Conservation (phyloP, 176 grass and related monocot genomes). For the Stipa capillata region DNA sequence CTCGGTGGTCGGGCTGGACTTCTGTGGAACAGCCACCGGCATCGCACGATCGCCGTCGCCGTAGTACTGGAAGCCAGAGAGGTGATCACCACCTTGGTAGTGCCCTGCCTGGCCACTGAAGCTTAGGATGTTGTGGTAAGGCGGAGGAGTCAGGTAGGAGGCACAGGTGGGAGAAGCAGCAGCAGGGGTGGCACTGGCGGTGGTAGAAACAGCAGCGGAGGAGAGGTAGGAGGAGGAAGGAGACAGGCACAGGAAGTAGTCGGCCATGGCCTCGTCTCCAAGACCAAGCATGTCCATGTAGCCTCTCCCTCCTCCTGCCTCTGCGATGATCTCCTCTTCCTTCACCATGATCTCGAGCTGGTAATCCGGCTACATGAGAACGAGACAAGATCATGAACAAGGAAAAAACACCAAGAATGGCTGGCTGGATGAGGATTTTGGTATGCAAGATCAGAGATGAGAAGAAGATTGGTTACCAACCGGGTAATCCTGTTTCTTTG, state of each 20-base stretch:
- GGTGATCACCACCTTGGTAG: neutral
- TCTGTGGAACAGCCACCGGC: slow-evolving; percentile 19
- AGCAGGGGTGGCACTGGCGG: neutral
- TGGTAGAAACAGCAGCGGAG: slow-evolving; percentile 7
- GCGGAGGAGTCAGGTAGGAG: slow-evolving; percentile 14
- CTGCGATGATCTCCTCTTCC: slow-evolving; percentile 29
- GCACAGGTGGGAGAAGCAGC: slow-evolving; percentile 4
- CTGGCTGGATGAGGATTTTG: neutral
- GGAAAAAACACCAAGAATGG: neutral
- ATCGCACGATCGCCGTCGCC: neutral
- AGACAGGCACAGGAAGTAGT: slow-evolving; percentile 30
- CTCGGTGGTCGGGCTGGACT: slow-evolving; percentile 37
- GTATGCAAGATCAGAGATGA: neutral
- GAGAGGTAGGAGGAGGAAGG: slow-evolving; percentile 36
- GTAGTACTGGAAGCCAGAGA: slow-evolving; percentile 21
- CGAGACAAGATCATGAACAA: neutral
- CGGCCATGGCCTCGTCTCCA: slow-evolving; percentile 19
- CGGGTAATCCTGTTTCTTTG: neutral
- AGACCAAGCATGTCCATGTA: slow-evolving; percentile 37
- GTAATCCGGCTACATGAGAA: neutral
- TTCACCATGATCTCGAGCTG: slow-evolving; percentile 32
- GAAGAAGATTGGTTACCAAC: neutral
- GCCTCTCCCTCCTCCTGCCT: slow-evolving; percentile 22
- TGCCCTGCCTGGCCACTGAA: slow-evolving; percentile 28
- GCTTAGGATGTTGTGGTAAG: slow-evolving; percentile 20